Evolutionary conservation across 352 stramenopile species (phyloP).

Genomic region (Pythium myriotylum): DNA sequence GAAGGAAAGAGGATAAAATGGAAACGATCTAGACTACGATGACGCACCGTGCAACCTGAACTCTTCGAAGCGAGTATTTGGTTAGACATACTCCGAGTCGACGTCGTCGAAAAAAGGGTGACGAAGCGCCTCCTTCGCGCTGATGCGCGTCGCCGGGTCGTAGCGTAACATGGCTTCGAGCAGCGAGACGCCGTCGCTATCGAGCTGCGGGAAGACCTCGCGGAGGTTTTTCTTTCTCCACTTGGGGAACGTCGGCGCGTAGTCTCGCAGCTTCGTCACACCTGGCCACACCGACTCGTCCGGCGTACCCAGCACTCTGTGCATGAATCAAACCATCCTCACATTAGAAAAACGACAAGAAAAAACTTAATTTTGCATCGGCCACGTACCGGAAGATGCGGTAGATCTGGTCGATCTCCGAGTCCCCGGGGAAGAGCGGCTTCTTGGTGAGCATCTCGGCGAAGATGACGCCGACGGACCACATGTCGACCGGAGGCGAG

Average conservation of each 20-base stretch:
- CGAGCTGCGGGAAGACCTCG: constrained; percentile 65
- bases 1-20: background rate
- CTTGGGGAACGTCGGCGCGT: constrained; percentile 94
- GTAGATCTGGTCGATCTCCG: constrained; percentile 89
- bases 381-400: constrained; percentile 73
- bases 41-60: background rate
- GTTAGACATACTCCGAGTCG: constrained; percentile 71
- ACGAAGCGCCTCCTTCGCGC: constrained; percentile 78
- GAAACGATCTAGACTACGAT: background rate
- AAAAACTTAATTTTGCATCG: background rate
- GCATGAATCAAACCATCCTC: background rate
- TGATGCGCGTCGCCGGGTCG: constrained; percentile 70
- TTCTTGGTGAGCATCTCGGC: constrained; percentile 86
- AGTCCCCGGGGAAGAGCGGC: constrained; percentile 80
- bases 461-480: constrained; percentile 87
- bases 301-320: constrained; percentile 93
- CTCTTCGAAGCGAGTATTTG: background rate
- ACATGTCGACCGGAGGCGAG: constrained; percentile 86
- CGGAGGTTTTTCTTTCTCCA: constrained; percentile 91
- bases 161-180: constrained; percentile 82
- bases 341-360: background rate
- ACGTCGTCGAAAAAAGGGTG: constrained; percentile 87
- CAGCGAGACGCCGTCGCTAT: constrained; percentile 59
- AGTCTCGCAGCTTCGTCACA: constrained; percentile 96
- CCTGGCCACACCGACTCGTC: constrained; percentile 96